Evolutionary conservation across 352 stramenopile genomes (phyloP), one percentile per base, ranked within the genome.

Genomic region (Pythium periplocum): DNA sequence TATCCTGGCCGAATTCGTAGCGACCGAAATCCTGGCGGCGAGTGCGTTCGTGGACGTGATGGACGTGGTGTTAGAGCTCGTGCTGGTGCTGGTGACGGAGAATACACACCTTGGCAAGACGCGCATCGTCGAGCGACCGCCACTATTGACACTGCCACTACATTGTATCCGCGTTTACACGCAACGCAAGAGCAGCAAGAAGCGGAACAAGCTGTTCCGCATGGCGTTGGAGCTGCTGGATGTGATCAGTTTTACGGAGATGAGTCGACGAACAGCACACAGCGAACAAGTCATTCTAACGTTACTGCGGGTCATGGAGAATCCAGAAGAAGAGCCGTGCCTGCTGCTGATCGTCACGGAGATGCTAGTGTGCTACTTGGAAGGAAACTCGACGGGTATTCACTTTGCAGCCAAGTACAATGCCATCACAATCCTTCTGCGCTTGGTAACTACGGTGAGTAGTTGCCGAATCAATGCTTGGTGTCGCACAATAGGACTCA

Each of bases 51-150:
- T 37, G 3, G 63, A 72, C 39, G 44, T 57, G 38, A 43, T 74
- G 1, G 69, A 75, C n/a, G 49, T 68, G 48, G 54, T 84, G 39
- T 48, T 87, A 30, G 69, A 84, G 62, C 40, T 87, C 17, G 46
- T 87, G 0, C 52, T 57, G 35, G 36, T 67, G 40, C 58, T 87
- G 12, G 12, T 68, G 31, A 40, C 69, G 17, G 67, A 73, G 30
- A 68, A 65, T 6, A 33, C 55, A 34, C 53, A 58, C 32, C 9
- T 12, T 7, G 47, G 39, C 7, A 52, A n/a, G 11, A 11, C 37
- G 10, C 53, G 40, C 1, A 32, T 67, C 4, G 59, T 45, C 4
- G 49, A 55, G 2, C 36, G 40, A 39, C 44, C 49, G 12, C 12
- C 53, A 40, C 49, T 72, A 7, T 17, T 84, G 38, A 57, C 51